Conservation (phyloP, 805 yeast genomes). For the Wickerhamomyces ciferrii region DNA sequence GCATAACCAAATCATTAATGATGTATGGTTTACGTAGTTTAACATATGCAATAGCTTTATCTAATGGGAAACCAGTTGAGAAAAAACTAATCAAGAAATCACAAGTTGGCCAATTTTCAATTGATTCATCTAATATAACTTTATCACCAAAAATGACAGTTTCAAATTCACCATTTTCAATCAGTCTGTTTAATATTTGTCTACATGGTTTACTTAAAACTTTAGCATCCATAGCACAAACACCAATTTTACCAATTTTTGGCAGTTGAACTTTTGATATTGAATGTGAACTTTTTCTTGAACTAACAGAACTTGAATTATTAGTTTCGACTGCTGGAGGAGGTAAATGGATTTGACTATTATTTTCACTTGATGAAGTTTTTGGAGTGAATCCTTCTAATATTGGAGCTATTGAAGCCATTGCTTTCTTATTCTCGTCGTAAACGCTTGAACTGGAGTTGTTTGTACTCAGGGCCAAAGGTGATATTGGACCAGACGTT, state of each 20-base stretch:
- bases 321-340: conserved; percentile 12
- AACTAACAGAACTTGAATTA: conserved; percentile 7
- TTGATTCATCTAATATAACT: conserved; percentile 85
- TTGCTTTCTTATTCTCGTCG: conserved; percentile 46
- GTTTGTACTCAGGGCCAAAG: conserved; percentile 20
- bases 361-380: conserved; percentile 48
- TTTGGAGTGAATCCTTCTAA: conserved; percentile 70
- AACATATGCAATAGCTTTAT: conserved; percentile 89
- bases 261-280: conserved; percentile 42
- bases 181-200: conserved; percentile 78
- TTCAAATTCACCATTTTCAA: conserved; percentile 93
- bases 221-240: conserved; percentile 98
- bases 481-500: conserved; percentile 26
- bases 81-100: conserved; percentile 92
- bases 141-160: conserved; percentile 97
- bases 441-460: conserved; percentile 8
- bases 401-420: conserved; percentile 78
- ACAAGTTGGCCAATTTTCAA: conserved; percentile 99
- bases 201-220: conserved; percentile 95
- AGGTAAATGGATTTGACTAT: conserved; percentile 18
- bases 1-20: conserved; percentile 86
- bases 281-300: conserved; percentile 10
- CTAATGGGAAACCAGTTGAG: conserved; percentile 93
- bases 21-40: conserved; percentile 84
- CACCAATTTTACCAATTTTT: conserved; percentile 89